These are phyloP conservation scores for Trichoderma aggressivum DNA, from an alignment of 2,329 filamentous ascomycete species.

Conservation along the genomic window DNA sequence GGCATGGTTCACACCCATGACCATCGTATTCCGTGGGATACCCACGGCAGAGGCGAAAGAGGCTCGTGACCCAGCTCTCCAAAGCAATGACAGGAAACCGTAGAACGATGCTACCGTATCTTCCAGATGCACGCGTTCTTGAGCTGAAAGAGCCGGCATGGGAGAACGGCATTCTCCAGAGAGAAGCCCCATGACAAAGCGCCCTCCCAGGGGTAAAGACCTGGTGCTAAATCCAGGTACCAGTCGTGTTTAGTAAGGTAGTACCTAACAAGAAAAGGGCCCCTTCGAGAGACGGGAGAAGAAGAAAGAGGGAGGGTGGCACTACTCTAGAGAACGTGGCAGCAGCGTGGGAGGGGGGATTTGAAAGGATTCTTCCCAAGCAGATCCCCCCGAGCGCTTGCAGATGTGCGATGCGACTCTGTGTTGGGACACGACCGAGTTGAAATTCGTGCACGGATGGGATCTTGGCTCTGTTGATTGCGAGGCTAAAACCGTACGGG, in stretches of 20 bases:
- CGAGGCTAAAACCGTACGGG: neutral
- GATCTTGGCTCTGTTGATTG: neutral
- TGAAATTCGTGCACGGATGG: slow-evolving; percentile 2
- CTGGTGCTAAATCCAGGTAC: slow-evolving; percentile 7
- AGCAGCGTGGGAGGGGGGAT: slow-evolving; percentile 1
- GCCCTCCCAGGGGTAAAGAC: neutral
- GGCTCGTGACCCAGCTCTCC: neutral
- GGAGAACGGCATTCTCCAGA: neutral
- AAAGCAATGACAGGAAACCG: neutral
- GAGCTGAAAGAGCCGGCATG: slow-evolving; percentile 3
- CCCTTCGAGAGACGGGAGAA: neutral
- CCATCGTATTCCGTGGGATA: neutral
- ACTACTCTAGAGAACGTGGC: slow-evolving; percentile 13
- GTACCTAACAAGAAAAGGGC: neutral
- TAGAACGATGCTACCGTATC: neutral
- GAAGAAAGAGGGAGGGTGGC: slow-evolving; percentile 8
- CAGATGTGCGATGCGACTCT: slow-evolving; percentile 9
- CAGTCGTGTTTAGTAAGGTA: neutral
- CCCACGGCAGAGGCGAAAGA: neutral
- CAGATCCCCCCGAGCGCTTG: slow-evolving; percentile 9
- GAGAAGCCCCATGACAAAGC: neutral
- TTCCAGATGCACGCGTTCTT: neutral
- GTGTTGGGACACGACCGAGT: neutral
- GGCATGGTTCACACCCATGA: neutral
- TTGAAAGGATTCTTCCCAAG: slow-evolving; percentile 2